phyloP scores from a whole-genome alignment of 2,329 filamentous ascomycete genomes.

The Botrytis hyacinthi region DNA sequence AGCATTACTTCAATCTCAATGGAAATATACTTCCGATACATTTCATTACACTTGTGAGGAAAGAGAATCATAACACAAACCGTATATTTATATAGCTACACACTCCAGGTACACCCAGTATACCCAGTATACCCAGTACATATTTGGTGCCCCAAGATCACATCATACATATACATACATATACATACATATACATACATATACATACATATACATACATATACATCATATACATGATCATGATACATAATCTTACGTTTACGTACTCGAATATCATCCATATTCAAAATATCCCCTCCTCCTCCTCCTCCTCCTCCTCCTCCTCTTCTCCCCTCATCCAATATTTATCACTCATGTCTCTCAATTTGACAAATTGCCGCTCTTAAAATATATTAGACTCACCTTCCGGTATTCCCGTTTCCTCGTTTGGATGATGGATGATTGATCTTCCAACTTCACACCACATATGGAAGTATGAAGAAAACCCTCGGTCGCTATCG shows the following conservation, averaged over 20 bases:
- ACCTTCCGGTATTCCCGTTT: not conserved
- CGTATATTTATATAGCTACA: not conserved
- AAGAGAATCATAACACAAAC: not conserved
- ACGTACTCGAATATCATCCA: not conserved
- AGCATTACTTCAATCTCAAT: not conserved
- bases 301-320: not conserved
- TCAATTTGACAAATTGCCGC: not conserved
- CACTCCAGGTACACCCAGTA: no score
- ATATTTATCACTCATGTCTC: not conserved
- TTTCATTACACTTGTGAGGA: not conserved
- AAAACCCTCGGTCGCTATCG: not conserved
- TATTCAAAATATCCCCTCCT: not conserved
- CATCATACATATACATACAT: not conserved
- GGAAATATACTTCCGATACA: not conserved
- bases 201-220: no score
- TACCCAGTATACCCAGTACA: no score
- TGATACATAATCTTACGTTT: not conserved
- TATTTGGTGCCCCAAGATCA: not conserved
- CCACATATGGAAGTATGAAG: not conserved
- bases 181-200: no score
- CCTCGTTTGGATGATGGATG: not conserved
- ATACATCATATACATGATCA: not conserved
- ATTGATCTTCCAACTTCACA: not conserved
- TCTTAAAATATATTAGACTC: not conserved
- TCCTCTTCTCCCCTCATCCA: not conserved